Conservation (phyloP, 129 eudicot genomes). For the Chrysanthemum makinoi region DNA sequence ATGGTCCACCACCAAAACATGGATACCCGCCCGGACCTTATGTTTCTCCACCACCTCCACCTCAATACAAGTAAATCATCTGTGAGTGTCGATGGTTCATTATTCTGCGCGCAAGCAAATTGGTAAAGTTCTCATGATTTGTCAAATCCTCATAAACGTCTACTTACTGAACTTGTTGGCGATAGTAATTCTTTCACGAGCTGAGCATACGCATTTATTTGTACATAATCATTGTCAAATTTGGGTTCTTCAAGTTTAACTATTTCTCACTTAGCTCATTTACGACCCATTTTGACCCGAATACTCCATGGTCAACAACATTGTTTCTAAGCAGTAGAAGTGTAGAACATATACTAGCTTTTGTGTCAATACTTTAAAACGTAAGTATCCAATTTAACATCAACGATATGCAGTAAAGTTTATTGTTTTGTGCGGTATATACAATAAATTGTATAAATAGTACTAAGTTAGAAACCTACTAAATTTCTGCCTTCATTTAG, state of each 20-base stretch:
- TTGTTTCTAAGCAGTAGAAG: background rate
- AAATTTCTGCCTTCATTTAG: too few species aligned
- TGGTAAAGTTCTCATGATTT: conserved; percentile 9
- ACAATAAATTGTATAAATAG: too few species aligned
- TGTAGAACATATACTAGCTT: too few species aligned
- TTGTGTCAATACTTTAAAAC: too few species aligned
- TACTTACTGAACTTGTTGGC: conserved; percentile 2
- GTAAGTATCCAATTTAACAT: too few species aligned
- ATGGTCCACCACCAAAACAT: background rate
- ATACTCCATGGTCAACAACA: background rate
- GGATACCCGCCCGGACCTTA: conserved; percentile 30
- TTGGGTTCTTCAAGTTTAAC: background rate
- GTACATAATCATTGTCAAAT: conserved; percentile 4
- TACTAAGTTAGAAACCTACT: too few species aligned
- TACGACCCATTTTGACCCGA: background rate
- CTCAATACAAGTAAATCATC: conserved; percentile 18
- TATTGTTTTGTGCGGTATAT: too few species aligned
- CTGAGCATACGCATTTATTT: conserved; percentile 8
- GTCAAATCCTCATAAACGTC: background rate
- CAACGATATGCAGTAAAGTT: too few species aligned
- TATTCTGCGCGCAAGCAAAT: conserved; percentile 1
- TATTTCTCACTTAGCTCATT: background rate
- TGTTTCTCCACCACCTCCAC: conserved; percentile 22
- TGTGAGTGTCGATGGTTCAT: too few species aligned
- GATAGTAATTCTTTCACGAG: conserved; percentile 11